Evolutionary conservation across 2,329 filamentous ascomycete genomes (phyloP), one percentile per base, ranked within the genome.

Genomic region (Nothophoma quercina): DNA sequence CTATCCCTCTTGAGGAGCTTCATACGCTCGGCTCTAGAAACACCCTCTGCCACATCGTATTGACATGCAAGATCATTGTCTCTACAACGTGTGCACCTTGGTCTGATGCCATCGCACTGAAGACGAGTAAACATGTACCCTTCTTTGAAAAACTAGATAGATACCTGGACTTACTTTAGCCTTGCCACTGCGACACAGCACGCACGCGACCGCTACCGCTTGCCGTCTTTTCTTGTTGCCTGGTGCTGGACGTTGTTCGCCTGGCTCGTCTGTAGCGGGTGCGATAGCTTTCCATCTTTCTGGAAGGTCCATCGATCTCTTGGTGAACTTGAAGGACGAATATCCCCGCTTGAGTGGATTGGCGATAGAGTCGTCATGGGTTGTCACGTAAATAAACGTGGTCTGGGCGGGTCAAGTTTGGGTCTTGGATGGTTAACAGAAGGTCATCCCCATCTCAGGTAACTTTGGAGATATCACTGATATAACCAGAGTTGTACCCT

Each of bases 271-370:
- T 33, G 64, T 59, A 36, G 62, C 64, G 10, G 64, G 64, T 18
- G 64, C 64, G 30, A 67, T 67, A 35, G 45, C 50, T 48, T 65
- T 40, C 62, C 62, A 67, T 51, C 63, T 57, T 35, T 65, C 63
- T 36, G 60, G 34, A 50, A 41, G 46, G 13, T 64, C 60, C 63
- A 66, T 66, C 36, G 51, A 25, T 26, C 32, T 35, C 23, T 47
- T 39, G 38, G 33, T 43, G 45, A 23, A 9, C 16, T 41, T 7
- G 13, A 9, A 46, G 23, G 28, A 22, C 26, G 19, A 25, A 33
- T 38, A 48, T 43, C 39, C 43, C 50, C 43, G 50, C 43, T 38
- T 33, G 33, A 38, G 38, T 53, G 43, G 50, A 53, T 48, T 38
- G 38, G 43, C 50, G 43, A 43, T 32, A 13, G 15, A 16, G 19